These are phyloP conservation scores for Syncephalastrum contaminatum DNA, from an alignment of 371 early-diverging fungal species.

Conservation along the genomic window DNA sequence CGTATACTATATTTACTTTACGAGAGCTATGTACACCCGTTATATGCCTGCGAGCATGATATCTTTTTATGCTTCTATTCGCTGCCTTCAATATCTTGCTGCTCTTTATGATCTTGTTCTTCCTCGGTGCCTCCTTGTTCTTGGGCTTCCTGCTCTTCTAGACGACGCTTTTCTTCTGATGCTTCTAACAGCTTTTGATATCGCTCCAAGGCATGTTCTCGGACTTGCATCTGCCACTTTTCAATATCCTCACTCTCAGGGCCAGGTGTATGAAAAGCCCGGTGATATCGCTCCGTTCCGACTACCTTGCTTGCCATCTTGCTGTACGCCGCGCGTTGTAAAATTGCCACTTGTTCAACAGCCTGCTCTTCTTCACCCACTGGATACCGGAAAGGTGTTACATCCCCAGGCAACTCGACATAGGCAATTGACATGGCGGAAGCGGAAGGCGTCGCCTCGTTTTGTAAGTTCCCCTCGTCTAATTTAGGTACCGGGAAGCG, in stretches of 20 bases:
- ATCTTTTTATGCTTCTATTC: too few relatives aligned
- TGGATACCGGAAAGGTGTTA: slow-evolving; percentile 22
- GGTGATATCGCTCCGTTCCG: slow-evolving; percentile 27
- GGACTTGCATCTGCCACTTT: slow-evolving; percentile 14
- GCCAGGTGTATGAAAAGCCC: slow-evolving; percentile 26
- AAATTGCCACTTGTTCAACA: slow-evolving; percentile 14
- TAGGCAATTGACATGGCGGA: slow-evolving; percentile 10
- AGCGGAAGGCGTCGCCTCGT: neutral
- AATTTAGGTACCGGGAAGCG: slow-evolving; percentile 1
- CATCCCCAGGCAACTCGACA: slow-evolving; percentile 22
- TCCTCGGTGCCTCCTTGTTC: slow-evolving; percentile 3
- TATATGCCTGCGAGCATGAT: too few relatives aligned
- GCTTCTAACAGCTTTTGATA: neutral
- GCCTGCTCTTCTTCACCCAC: slow-evolving; percentile 29
- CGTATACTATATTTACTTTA: too few relatives aligned
- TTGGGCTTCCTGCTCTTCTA: slow-evolving; percentile 1
- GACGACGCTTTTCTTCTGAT: too few relatives aligned
- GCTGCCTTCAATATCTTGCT: neutral
- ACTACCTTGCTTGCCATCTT: slow-evolving; percentile 15
- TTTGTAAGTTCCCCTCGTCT: too few relatives aligned
- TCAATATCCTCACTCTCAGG: slow-evolving; percentile 15
- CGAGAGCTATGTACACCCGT: too few relatives aligned
- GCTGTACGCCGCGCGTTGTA: slow-evolving; percentile 17
- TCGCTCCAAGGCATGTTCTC: slow-evolving; percentile 1
- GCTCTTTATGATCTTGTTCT: neutral